phyloP scores from a whole-genome alignment of 164 flowering plant genomes.

The Tetrastigma voinierianum region DNA sequence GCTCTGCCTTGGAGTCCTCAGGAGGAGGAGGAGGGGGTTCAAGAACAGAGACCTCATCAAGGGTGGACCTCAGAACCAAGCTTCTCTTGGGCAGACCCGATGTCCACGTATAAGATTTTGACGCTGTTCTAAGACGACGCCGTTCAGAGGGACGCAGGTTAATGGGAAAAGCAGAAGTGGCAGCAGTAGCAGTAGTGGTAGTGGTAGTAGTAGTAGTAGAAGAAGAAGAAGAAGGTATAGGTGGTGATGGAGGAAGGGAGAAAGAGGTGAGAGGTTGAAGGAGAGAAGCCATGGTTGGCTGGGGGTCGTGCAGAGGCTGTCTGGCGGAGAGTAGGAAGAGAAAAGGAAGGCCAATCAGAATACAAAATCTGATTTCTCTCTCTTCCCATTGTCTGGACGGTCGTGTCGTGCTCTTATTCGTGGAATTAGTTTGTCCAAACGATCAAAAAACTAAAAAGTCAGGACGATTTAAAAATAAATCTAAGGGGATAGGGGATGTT shows the following conservation, averaged over 20 bases:
- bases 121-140: neutral
- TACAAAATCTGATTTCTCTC: too few species aligned
- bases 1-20: conserved; percentile 19
- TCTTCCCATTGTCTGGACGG: too few species aligned
- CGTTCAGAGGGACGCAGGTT: neutral
- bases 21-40: conserved; percentile 38
- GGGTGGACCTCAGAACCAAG: conserved; percentile 15
- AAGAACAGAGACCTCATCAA: conserved; percentile 26
- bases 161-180: neutral
- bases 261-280: neutral
- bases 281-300: conserved; percentile 10
- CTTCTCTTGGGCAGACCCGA: conserved; percentile 1
- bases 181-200: neutral
- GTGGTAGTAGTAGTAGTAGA: neutral
- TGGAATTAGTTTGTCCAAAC: too few species aligned
- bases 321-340: too few species aligned
- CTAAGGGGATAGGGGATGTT: too few species aligned
- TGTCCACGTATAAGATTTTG: too few species aligned
- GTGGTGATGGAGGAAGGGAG: conserved; percentile 1
- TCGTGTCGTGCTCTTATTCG: too few species aligned
- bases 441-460: too few species aligned
- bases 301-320: too few species aligned
- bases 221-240: neutral
- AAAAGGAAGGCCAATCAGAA: too few species aligned
- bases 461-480: too few species aligned